Conservation (phyloP, 495 filamentous ascomycete species). For the Cenococcum geophilum region DNA sequence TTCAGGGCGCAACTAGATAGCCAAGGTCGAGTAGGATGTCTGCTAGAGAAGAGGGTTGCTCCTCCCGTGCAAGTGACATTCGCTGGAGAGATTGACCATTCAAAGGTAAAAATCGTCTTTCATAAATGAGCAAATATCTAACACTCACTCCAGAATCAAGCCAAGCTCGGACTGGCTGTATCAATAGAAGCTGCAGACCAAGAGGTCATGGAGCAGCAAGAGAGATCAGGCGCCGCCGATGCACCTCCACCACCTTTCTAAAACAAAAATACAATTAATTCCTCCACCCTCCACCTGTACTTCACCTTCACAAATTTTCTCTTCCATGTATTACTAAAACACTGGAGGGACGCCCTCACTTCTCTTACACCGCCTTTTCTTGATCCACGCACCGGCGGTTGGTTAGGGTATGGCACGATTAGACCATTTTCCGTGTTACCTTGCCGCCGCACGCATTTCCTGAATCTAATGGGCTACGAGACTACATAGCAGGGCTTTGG, state of each 20-base stretch:
- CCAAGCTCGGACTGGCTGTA: conserved; percentile 90
- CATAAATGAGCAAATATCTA: neutral
- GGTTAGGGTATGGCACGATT: conserved; percentile 27
- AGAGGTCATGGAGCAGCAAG: conserved; percentile 88
- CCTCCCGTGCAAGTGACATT: conserved; percentile 87
- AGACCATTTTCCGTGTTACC: conserved; percentile 11
- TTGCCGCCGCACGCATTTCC: conserved; percentile 13
- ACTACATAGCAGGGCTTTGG: neutral
- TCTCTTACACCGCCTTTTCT: conserved; percentile 20
- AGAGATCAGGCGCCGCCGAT: conserved; percentile 46
- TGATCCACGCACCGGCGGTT: conserved; percentile 18
- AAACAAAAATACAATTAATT: conserved; percentile 12
- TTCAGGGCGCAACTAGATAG: conserved; percentile 96
- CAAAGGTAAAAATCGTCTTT: conserved; percentile 61
- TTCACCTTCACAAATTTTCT: conserved; percentile 24
- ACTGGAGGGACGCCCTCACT: conserved; percentile 9
- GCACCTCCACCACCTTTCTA: conserved; percentile 38
- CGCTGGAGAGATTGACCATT: conserved; percentile 94
- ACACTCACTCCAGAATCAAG: conserved; percentile 62
- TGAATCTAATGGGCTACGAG: conserved; percentile 28
- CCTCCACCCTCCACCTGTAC: conserved; percentile 9
- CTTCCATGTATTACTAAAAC: conserved; percentile 33
- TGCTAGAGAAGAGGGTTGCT: conserved; percentile 92
- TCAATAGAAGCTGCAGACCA: conserved; percentile 86
- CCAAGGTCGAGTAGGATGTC: conserved; percentile 82